Evolutionary conservation across 371 early-diverging fungal genomes (phyloP).

Genomic region (Mortierella sp.): DNA sequence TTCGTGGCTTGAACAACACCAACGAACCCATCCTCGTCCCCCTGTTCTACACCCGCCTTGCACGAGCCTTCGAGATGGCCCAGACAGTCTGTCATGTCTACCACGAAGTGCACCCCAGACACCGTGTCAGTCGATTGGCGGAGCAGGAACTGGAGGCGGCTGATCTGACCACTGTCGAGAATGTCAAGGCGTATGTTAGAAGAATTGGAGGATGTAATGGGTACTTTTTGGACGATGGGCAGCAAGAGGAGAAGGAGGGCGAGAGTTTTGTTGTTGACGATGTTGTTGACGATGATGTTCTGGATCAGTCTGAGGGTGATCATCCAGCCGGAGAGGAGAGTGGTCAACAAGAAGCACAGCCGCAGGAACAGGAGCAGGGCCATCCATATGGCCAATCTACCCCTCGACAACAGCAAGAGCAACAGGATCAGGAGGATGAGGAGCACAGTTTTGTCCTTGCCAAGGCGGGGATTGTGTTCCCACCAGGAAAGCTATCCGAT

Average conservation of each 20-base stretch:
- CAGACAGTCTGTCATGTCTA: conserved; percentile 8
- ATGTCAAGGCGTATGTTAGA: conserved; percentile 1
- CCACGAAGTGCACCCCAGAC: background rate
- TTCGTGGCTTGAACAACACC: background rate
- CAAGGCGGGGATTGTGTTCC: conserved; percentile 12
- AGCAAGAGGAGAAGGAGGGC: background rate
- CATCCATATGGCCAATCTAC: background rate
- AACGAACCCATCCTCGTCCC: conserved; percentile 2
- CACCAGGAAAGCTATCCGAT: background rate
- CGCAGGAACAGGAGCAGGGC: background rate
- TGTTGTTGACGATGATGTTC: background rate
- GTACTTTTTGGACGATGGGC: background rate
- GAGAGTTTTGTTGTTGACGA: background rate
- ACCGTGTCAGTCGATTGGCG: background rate
- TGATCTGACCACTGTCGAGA: background rate
- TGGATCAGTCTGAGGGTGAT: background rate
- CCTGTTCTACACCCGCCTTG: background rate
- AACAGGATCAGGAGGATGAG: background rate
- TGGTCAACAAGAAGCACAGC: background rate
- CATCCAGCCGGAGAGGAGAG: background rate
- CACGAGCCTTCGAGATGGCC: conserved; percentile 16
- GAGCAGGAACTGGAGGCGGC: conserved; percentile 1
- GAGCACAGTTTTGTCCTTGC: background rate
- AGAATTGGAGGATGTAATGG: conserved; percentile 12
- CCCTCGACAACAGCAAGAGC: background rate